These are phyloP conservation scores for Rhynchospora pubera DNA, from an alignment of 176 grass and related monocot genomes.

Conservation along the genomic window DNA sequence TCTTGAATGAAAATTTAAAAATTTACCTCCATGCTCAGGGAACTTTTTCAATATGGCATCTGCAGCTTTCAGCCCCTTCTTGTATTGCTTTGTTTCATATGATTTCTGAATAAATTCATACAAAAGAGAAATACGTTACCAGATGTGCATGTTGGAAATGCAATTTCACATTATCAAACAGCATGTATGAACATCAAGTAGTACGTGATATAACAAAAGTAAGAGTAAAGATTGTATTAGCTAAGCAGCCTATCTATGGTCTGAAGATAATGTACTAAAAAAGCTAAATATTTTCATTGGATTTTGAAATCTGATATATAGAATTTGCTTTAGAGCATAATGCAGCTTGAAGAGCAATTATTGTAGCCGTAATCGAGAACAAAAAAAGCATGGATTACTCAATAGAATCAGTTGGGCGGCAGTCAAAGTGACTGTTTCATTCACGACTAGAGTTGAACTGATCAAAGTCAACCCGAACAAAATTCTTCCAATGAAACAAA, in stretches of 20 bases:
- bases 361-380: background rate
- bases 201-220: background rate
- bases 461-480: background rate
- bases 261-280: background rate
- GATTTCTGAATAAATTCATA: slow-evolving; percentile 70
- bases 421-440: background rate
- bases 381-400: background rate
- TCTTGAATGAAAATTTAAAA: background rate
- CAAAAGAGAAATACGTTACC: background rate
- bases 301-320: background rate
- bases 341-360: background rate
- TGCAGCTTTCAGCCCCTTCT: slow-evolving; percentile 92
- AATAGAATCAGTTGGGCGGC: background rate
- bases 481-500: background rate
- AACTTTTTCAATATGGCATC: slow-evolving; percentile 99
- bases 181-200: background rate
- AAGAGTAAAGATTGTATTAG: background rate
- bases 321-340: background rate
- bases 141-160: background rate
- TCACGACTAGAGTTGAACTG: background rate
- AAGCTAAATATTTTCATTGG: background rate
- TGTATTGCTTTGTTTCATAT: slow-evolving; percentile 99
- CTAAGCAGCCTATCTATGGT: background rate
- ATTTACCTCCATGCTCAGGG: slow-evolving; percentile 89
- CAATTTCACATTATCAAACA: background rate